A percentile compares a stretch with the other conserved stretches of the same genome.
These are phyloP conservation scores for Camelina hispida DNA, from an alignment of 345 rosid species.

Conservation along the genomic window DNA sequence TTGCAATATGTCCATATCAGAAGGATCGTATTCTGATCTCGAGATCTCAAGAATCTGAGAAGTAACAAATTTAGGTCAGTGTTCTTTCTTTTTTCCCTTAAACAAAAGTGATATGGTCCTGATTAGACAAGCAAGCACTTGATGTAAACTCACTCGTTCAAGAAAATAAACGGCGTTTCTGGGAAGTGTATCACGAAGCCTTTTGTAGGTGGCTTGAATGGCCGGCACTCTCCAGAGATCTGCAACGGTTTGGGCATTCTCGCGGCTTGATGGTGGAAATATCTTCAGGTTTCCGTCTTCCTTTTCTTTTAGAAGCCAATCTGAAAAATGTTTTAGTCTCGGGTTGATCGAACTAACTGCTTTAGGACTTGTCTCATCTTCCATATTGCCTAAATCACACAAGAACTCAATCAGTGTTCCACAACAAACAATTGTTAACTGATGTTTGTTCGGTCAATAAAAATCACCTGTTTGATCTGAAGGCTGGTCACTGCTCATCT, in stretches of 20 bases:
- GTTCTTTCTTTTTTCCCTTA: not conserved
- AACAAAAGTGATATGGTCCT: slow-evolving; percentile 6
- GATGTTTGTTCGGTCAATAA: slow-evolving; percentile 21
- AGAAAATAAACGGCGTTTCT: slow-evolving; percentile 79
- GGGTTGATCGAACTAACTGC: slow-evolving; percentile 56
- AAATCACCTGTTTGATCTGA: slow-evolving; percentile 53
- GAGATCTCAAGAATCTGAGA: slow-evolving; percentile 80
- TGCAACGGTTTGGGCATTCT: slow-evolving; percentile 68
- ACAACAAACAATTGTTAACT: not conserved
- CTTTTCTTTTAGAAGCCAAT: slow-evolving; percentile 72
- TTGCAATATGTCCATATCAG: slow-evolving; percentile 81
- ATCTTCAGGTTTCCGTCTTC: slow-evolving; percentile 76
- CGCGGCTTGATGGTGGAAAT: slow-evolving; percentile 64
- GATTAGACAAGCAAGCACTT: slow-evolving; percentile 21
- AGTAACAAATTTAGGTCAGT: slow-evolving; percentile 28
- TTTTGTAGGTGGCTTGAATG: slow-evolving; percentile 78
- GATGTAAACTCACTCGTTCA: slow-evolving; percentile 63
- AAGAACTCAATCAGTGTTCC: slow-evolving; percentile 23
- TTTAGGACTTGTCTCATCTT: slow-evolving; percentile 43
- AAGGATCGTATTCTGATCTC: slow-evolving; percentile 70
- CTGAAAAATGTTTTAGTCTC: slow-evolving; percentile 67
- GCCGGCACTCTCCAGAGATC: slow-evolving; percentile 77
- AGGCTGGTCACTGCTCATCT: slow-evolving; percentile 47
- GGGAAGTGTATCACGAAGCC: slow-evolving; percentile 71
- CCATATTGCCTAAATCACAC: slow-evolving; percentile 45